phyloP scores from a whole-genome alignment of 495 filamentous ascomycete species.

The Endocarpon pusillum region DNA sequence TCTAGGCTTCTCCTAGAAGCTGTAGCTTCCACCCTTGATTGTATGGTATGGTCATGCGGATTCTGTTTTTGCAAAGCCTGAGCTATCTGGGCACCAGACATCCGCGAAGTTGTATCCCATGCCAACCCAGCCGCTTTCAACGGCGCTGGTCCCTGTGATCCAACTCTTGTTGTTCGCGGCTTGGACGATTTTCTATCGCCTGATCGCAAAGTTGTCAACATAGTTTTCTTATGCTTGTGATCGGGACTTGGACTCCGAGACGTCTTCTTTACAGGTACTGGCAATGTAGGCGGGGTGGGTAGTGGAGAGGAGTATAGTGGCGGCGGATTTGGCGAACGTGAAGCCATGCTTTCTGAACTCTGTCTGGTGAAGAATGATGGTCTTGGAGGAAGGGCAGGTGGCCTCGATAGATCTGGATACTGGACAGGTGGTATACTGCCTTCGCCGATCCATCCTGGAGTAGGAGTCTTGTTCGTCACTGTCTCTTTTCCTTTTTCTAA shows the following conservation, averaged over 20 bases:
- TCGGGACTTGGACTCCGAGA: constrained; percentile 68
- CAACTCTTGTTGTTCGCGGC: constrained; percentile 25
- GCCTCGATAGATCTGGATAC: constrained; percentile 59
- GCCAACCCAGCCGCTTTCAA: constrained; percentile 80
- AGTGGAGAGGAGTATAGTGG: no score
- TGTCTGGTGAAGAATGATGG: constrained; percentile 32
- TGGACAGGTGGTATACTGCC: constrained; percentile 65
- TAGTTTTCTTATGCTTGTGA: constrained; percentile 49
- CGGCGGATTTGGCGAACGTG: no score
- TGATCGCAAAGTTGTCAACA: constrained; percentile 72
- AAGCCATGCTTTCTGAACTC: no score
- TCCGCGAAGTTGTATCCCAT: constrained; percentile 45
- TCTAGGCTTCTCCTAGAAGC: no score
- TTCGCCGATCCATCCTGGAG: constrained; percentile 51
- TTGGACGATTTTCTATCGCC: constrained; percentile 40
- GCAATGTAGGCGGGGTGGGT: constrained; percentile 16
- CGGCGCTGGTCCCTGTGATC: constrained; percentile 34
- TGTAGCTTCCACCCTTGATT: no score
- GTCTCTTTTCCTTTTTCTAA: constrained; percentile 8
- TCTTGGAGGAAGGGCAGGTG: constrained; percentile 46
- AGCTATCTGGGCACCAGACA: constrained; percentile 8
- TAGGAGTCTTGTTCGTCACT: constrained; percentile 5
- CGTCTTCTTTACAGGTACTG: constrained; percentile 25
- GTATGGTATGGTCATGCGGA: no score
- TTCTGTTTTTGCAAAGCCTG: constrained; percentile 10